Conservation (phyloP, 345 rosid genomes). For the Rhizophora mangle region DNA sequence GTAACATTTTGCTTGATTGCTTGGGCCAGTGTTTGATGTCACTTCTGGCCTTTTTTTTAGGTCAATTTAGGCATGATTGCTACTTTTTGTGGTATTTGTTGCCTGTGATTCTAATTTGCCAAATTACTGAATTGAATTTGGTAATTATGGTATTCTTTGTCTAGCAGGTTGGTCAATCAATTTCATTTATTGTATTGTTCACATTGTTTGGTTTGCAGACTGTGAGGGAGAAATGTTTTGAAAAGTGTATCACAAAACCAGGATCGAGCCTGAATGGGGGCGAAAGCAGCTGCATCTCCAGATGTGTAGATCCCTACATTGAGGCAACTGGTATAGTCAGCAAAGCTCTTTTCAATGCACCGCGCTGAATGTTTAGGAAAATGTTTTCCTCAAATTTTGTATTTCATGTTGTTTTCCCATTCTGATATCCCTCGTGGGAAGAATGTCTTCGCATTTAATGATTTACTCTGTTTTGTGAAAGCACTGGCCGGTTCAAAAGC, state of each 20-base stretch:
- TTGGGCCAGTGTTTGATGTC: not conserved
- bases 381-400: too few species aligned
- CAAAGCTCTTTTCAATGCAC: constrained; percentile 54
- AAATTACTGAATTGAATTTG: constrained; percentile 1
- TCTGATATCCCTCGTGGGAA: too few species aligned
- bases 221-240: constrained; percentile 77
- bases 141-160: constrained; percentile 1
- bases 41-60: not conserved
- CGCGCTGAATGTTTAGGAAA: constrained; percentile 27
- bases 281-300: constrained; percentile 90
- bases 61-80: not conserved
- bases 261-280: constrained; percentile 86
- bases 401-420: too few species aligned
- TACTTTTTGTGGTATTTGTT: not conserved
- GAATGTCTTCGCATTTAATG: too few species aligned
- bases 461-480: too few species aligned
- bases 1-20: constrained; percentile 2
- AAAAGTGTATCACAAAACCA: constrained; percentile 82
- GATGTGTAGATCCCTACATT: constrained; percentile 95
- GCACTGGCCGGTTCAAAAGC: too few species aligned
- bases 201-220: constrained; percentile 42
- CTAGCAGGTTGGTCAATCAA: constrained; percentile 45
- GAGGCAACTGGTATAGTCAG: constrained; percentile 87
- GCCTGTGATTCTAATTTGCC: not conserved
- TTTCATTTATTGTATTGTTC: not conserved